A percentile compares a stretch with the other conserved stretches of the same genome.
phyloP scores from a whole-genome alignment of 176 grass and related monocot species.

The Triticum urartu region DNA sequence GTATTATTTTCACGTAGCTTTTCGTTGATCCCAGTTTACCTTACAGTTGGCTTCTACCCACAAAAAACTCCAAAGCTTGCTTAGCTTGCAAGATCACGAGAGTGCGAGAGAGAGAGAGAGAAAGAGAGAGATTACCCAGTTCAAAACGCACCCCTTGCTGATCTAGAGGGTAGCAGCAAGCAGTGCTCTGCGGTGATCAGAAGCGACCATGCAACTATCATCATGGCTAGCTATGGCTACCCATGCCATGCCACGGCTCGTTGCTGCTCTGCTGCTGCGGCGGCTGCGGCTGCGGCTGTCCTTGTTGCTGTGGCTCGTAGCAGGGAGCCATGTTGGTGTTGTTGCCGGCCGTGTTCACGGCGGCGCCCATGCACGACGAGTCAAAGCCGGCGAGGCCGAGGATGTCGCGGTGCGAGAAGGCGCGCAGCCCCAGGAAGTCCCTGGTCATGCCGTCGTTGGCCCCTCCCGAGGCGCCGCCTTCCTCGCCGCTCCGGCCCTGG shows the following conservation, averaged over 20 bases:
- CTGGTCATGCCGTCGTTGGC: conserved; percentile 63
- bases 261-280: conserved; percentile 27
- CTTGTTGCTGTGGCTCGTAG: conserved; percentile 36
- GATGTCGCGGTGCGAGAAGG: conserved; percentile 72
- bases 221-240: conserved; percentile 33
- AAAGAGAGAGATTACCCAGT: conserved; percentile 13
- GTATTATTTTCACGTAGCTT: conserved; percentile 37
- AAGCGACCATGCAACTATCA: not conserved
- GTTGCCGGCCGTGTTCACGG: conserved; percentile 9
- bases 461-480: not conserved
- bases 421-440: conserved; percentile 87
- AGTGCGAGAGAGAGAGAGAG: not conserved
- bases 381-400: conserved; percentile 70
- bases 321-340: conserved; percentile 21
- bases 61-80: not conserved
- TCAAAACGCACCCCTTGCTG: conserved; percentile 24
- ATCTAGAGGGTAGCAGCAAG: conserved; percentile 5
- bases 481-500: conserved; percentile 38
- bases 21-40: conserved; percentile 36
- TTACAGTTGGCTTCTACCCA: conserved; percentile 46
- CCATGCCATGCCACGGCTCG: conserved; percentile 51
- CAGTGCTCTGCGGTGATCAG: conserved; percentile 5
- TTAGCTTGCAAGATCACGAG: conserved; percentile 7
- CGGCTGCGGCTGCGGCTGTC: conserved; percentile 2
- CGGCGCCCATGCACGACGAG: conserved; percentile 53